phyloP scores from a whole-genome alignment of 208 protist species.

The Porcisia hertigi region DNA sequence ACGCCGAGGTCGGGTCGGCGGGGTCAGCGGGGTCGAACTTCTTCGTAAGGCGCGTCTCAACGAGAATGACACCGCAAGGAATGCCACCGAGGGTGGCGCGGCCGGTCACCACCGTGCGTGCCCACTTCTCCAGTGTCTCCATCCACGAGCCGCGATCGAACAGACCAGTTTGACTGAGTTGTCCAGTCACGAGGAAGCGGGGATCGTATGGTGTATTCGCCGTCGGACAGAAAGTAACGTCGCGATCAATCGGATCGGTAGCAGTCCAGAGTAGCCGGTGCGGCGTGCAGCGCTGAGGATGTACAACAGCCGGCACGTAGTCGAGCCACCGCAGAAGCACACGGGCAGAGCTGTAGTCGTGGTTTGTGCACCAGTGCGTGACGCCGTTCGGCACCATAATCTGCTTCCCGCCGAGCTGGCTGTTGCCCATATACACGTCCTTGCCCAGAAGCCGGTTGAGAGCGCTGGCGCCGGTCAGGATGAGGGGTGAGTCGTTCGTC shows the following conservation, averaged over 20 bases:
- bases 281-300: conserved; percentile 47
- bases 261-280: conserved; percentile 37
- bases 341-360: conserved; percentile 84
- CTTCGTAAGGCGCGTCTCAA: conserved; percentile 96
- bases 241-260: conserved; percentile 73
- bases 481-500: conserved; percentile 91
- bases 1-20: conserved; percentile 87
- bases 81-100: conserved; percentile 97
- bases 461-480: conserved; percentile 95
- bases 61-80: conserved; percentile 97
- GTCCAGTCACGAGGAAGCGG: conserved; percentile 73
- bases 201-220: conserved; percentile 83
- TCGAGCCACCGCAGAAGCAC: conserved; percentile 89
- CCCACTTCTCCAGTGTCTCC: conserved; percentile 96
- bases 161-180: conserved; percentile 53
- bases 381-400: conserved; percentile 98
- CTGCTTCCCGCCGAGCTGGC: conserved; percentile 96
- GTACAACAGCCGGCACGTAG: conserved; percentile 81
- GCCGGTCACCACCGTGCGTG: conserved; percentile 95
- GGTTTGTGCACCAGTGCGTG: conserved; percentile 85
- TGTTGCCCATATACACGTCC: conserved; percentile 97
- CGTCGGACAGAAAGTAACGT: conserved; percentile 76
- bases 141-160: conserved; percentile 93
- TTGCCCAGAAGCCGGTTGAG: conserved; percentile 95
- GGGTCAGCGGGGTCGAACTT: conserved; percentile 95